Conservation (phyloP, 306 rosid genomes). For the Albizia julibrissin region DNA sequence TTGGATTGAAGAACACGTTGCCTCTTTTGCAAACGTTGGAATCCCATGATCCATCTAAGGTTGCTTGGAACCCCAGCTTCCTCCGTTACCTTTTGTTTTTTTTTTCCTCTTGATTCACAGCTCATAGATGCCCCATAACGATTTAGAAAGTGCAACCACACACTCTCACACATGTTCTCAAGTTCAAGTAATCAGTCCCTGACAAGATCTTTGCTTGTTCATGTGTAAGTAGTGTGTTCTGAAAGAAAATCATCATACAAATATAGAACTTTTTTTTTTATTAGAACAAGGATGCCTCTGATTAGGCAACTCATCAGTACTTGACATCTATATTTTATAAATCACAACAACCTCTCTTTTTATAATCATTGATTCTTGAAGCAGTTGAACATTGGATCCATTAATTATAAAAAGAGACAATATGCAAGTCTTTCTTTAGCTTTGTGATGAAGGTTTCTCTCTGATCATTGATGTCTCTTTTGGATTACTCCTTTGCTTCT, state of each 20-base stretch:
- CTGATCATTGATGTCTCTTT: slow-evolving; percentile 5
- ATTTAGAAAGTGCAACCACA: slow-evolving; percentile 10
- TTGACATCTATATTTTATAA: not conserved
- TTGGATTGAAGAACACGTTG: not conserved
- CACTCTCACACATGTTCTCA: not conserved
- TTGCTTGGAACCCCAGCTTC: slow-evolving; percentile 21
- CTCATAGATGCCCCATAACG: slow-evolving; percentile 15
- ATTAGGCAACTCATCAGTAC: not conserved
- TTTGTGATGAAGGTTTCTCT: slow-evolving; percentile 34
- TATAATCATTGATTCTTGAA: slow-evolving; percentile 12
- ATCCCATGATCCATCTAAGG: not conserved
- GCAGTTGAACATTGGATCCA: slow-evolving; percentile 24
- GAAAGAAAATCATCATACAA: not conserved
- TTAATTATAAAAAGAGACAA: not conserved
- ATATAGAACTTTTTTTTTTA: not conserved
- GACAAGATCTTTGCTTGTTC: not conserved
- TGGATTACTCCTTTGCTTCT: slow-evolving; percentile 24
- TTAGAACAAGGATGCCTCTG: not conserved
- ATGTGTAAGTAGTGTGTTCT: no score
- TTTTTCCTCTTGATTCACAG: not conserved
- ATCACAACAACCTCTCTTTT: not conserved
- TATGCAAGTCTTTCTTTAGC: slow-evolving; percentile 10
- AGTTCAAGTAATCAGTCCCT: not conserved
- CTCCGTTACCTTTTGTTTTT: not conserved
- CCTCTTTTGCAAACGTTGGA: not conserved